A percentile compares a stretch with the other conserved stretches of the same genome.
Conservation (phyloP, 331 rosid species). For the Stylosanthes scabra region DNA sequence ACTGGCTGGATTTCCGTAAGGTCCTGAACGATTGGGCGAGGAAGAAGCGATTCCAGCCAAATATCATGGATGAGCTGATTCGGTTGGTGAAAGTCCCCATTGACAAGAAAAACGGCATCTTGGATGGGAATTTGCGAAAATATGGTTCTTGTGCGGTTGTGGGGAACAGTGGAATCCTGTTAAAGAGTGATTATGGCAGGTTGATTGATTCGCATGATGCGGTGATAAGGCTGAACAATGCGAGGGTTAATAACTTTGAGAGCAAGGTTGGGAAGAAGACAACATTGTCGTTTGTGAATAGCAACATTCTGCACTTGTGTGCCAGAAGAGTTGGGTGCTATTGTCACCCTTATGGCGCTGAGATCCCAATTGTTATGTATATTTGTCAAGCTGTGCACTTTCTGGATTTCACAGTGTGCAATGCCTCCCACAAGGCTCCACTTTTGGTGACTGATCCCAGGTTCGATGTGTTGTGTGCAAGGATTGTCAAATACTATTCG, state of each 20-base stretch:
- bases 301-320: slow-evolving; percentile 89
- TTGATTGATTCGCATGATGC: slow-evolving; percentile 74
- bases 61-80: slow-evolving; percentile 67
- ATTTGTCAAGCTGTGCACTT: slow-evolving; percentile 92
- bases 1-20: slow-evolving; percentile 84
- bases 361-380: slow-evolving; percentile 83
- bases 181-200: slow-evolving; percentile 65
- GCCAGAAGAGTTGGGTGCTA: slow-evolving; percentile 85
- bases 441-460: slow-evolving; percentile 83
- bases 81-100: slow-evolving; percentile 60
- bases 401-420: slow-evolving; percentile 84
- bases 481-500: slow-evolving; percentile 94
- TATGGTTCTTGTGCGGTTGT: slow-evolving; percentile 88
- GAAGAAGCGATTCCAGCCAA: slow-evolving; percentile 64
- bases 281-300: slow-evolving; percentile 82
- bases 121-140: neutral
- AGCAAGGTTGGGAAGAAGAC: slow-evolving; percentile 85
- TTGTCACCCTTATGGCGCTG: slow-evolving; percentile 88
- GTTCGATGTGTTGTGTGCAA: slow-evolving; percentile 74
- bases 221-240: slow-evolving; percentile 91
- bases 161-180: slow-evolving; percentile 94
- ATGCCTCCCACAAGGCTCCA: slow-evolving; percentile 74
- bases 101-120: slow-evolving; percentile 47
- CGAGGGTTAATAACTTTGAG: slow-evolving; percentile 58
- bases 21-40: slow-evolving; percentile 69